Percentiles rank a stretch among this genome's conserved stretches.
These are phyloP conservation scores for Niebla homalea DNA, from an alignment of 495 filamentous ascomycete species.

Conservation along the genomic window DNA sequence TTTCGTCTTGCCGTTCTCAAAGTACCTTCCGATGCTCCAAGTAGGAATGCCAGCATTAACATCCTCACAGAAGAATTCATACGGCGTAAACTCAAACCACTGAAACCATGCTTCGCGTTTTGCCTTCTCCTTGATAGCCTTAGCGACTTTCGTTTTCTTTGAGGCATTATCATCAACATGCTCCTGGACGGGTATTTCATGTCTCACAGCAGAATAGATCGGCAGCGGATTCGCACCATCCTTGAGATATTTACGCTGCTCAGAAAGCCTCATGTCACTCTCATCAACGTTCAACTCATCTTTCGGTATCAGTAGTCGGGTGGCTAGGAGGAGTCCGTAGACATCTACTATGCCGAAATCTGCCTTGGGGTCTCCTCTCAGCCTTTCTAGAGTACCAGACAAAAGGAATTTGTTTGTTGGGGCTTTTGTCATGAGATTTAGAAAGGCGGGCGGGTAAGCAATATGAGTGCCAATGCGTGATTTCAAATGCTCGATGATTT, in stretches of 20 bases:
- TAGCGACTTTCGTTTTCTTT: slow-evolving; percentile 19
- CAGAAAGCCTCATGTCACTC: slow-evolving; percentile 76
- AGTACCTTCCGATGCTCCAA: slow-evolving; percentile 80
- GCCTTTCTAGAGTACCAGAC: slow-evolving; percentile 75
- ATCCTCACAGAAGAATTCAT: slow-evolving; percentile 94
- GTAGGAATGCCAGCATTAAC: slow-evolving; percentile 82
- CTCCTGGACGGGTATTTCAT: slow-evolving; percentile 71
- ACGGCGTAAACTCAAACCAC: slow-evolving; percentile 95
- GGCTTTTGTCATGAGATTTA: slow-evolving; percentile 60
- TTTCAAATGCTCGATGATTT: slow-evolving; percentile 73
- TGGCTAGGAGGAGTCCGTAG: slow-evolving; percentile 76
- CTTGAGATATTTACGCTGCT: slow-evolving; percentile 57
- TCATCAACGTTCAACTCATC: slow-evolving; percentile 65
- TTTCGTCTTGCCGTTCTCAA: slow-evolving; percentile 55
- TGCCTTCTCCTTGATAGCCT: slow-evolving; percentile 47
- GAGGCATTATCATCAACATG: slow-evolving; percentile 32
- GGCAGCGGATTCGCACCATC: slow-evolving; percentile 74
- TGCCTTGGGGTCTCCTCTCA: slow-evolving; percentile 66
- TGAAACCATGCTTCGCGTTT: slow-evolving; percentile 83
- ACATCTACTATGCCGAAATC: slow-evolving; percentile 85
- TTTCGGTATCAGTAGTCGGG: slow-evolving; percentile 70
- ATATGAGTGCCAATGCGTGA: slow-evolving; percentile 72
- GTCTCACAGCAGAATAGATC: slow-evolving; percentile 87
- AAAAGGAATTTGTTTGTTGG: slow-evolving; percentile 90
- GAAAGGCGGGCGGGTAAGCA: slow-evolving; percentile 74